Evolutionary conservation across 768 basidiomycete genomes (phyloP).

Genomic region (Lactarius indigo): DNA sequence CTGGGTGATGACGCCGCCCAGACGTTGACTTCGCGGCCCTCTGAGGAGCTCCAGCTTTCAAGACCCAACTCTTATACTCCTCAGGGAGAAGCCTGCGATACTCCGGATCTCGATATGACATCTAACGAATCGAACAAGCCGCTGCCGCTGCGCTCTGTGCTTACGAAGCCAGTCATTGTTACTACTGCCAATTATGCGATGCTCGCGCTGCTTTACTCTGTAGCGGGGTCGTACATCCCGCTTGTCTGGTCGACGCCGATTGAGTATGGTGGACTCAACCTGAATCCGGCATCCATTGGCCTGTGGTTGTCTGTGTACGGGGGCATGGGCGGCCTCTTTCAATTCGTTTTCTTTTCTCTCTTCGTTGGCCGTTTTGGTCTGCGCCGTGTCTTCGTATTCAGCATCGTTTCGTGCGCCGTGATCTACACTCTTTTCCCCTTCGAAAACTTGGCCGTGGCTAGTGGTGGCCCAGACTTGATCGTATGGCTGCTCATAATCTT

Average conservation of each 20-base stretch:
- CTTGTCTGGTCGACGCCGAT: slow-evolving; percentile 41
- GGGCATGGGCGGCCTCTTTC: slow-evolving; percentile 36
- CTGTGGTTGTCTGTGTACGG: slow-evolving; percentile 36
- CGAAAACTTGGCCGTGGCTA: background rate
- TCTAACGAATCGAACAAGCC: slow-evolving; percentile 9
- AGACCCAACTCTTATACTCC: background rate
- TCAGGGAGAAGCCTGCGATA: background rate
- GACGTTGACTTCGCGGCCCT: background rate
- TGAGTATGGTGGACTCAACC: slow-evolving; percentile 29
- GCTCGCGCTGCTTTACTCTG: slow-evolving; percentile 44
- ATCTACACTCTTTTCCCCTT: slow-evolving; percentile 31
- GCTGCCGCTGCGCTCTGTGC: slow-evolving; percentile 32
- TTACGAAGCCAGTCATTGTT: slow-evolving; percentile 33
- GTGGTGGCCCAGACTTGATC: background rate
- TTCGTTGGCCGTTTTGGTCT: slow-evolving; percentile 36
- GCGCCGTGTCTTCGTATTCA: slow-evolving; percentile 32
- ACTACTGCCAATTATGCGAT: slow-evolving; percentile 41
- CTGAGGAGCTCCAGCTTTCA: background rate
- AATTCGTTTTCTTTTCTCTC: slow-evolving; percentile 37
- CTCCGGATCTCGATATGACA: background rate
- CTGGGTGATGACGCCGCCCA: background rate
- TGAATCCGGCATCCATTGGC: slow-evolving; percentile 38
- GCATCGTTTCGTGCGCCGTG: slow-evolving; percentile 28
- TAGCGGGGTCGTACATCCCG: slow-evolving; percentile 39
- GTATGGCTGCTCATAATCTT: background rate